Percentiles rank a stretch among this genome's conserved stretches.
phyloP scores from a whole-genome alignment of 2,329 filamentous ascomycete species.

The Venturia effusa region DNA sequence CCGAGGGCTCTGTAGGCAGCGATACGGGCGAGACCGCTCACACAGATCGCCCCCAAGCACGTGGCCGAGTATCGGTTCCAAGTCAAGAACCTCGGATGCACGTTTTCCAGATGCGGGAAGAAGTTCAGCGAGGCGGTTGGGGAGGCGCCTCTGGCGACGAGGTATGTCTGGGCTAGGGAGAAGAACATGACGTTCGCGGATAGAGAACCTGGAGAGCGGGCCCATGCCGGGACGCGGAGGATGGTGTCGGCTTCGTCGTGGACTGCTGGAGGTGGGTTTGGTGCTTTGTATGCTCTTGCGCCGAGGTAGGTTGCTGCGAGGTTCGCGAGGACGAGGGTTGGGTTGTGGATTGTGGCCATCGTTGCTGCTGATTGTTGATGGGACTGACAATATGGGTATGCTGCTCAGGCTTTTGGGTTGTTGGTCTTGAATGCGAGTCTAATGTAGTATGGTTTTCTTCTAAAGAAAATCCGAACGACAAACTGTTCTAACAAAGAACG shows the following conservation, averaged over 20 bases:
- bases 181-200: no score
- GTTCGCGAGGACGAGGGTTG: background rate
- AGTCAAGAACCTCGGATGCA: background rate
- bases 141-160: background rate
- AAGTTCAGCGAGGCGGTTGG: background rate
- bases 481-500: no score
- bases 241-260: background rate
- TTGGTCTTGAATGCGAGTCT: no score
- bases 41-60: background rate
- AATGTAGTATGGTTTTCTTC: no score
- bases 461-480: no score
- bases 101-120: background rate
- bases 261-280: background rate
- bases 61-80: slow-evolving; percentile 3
- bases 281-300: background rate
- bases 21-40: slow-evolving; percentile 19
- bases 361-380: no score
- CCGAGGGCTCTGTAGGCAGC: slow-evolving; percentile 37
- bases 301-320: background rate
- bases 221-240: background rate
- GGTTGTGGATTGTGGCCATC: background rate
- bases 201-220: background rate
- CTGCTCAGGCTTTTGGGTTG: no score
- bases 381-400: no score
- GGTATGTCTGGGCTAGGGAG: background rate